Evolutionary conservation across 257 asterid species (phyloP).

Genomic region (Plantago elongata): DNA sequence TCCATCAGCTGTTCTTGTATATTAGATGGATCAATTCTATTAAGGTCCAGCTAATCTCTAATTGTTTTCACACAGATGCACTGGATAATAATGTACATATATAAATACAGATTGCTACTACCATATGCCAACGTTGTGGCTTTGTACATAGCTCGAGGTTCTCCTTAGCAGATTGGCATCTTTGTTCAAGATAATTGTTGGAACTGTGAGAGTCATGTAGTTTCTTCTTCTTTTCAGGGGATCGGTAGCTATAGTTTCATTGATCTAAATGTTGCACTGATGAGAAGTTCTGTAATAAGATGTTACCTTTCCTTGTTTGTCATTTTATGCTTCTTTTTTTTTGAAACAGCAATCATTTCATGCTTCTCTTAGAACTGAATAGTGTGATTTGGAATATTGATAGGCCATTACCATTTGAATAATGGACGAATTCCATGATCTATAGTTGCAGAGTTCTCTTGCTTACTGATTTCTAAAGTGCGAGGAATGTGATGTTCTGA

Average conservation of each 20-base stretch:
- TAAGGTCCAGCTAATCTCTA: slow-evolving; percentile 15
- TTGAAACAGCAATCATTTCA: too few species aligned
- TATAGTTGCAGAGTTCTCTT: too few species aligned
- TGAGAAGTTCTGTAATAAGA: too few species aligned
- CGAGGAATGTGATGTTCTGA: too few species aligned
- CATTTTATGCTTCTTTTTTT: too few species aligned
- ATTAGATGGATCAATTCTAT: slow-evolving; percentile 22
- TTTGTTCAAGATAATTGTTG: neutral
- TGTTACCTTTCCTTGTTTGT: too few species aligned
- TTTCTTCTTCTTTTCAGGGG: neutral
- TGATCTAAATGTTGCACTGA: neutral
- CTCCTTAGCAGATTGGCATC: neutral
- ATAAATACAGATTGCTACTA: neutral
- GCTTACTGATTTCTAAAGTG: too few species aligned
- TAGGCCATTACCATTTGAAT: too few species aligned
- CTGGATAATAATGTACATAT: slow-evolving; percentile 2
- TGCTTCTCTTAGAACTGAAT: too few species aligned
- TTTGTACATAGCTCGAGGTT: slow-evolving; percentile 3
- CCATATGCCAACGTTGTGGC: neutral
- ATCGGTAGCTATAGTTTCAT: neutral
- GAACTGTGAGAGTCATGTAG: neutral
- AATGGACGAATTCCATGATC: too few species aligned
- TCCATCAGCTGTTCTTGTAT: slow-evolving; percentile 33
- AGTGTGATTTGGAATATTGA: too few species aligned
- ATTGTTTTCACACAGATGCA: slow-evolving; percentile 5